Base-by-base conservation (phyloP, 176 grass and related monocot genomes). In the Aechmea fasciata region DNA sequence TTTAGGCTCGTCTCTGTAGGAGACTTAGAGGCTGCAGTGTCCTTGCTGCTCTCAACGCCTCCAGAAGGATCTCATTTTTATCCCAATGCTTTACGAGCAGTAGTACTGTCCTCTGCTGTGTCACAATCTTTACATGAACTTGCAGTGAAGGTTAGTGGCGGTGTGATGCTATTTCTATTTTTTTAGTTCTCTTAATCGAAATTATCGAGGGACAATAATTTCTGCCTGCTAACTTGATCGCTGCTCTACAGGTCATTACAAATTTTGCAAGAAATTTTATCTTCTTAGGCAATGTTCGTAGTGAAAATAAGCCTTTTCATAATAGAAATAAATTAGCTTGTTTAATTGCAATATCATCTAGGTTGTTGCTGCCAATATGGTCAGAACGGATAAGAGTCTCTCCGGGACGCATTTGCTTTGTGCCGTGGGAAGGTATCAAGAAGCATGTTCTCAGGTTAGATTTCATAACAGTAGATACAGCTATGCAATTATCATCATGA, bases 301-400 rank as follows among this genome's bases (percentile, higher is more conserved):
- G 52, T 3, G 10, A 55, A 9, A 17, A 59, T 59, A 18, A 17
- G 1, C 19, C 7, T 19, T 10, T 59, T 59, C 54, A 10, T 10
- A 22, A 15, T 61, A 22, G 15, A 61, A 61, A n/a, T 61, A n/a
- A 15, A 61, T 18, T 61, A 22, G 15, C 15, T 20, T 76, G 52
- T 62, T 79, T 72, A 73, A 51, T 68, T 74, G 48, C 68, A 72
- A 62, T 74, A 19, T 74, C 64, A 20, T 91, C 64, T 79, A 93
- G 94, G 94, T 97, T 82, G 87, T 97, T 78, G 94, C 89, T 51
- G 94, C 94, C 71, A 97, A 97, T 93, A 97, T 97, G 94, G 94
- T 99, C 77, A 93, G 89, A 78, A 90, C 89, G 0, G 94, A 99
- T 74, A 99, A 93, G 74, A 90, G 89, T 3, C 77, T 99, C 13